These are phyloP conservation scores for Linum usitatissimum DNA, from an alignment of 345 rosid genomes.

Conservation along the genomic window DNA sequence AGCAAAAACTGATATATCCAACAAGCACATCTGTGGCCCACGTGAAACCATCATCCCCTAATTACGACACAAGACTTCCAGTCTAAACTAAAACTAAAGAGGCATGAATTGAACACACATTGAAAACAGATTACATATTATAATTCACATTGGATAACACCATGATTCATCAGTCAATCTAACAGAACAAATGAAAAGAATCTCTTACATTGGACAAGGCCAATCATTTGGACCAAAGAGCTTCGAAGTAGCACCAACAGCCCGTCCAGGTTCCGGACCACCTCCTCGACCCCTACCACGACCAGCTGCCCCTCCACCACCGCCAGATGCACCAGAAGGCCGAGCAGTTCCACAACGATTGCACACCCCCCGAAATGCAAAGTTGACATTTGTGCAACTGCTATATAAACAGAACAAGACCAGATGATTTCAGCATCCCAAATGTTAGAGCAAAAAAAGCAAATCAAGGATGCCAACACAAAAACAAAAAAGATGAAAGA, in stretches of 20 bases:
- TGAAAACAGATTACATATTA: background rate
- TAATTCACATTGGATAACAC: background rate
- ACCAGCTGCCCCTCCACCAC: slow-evolving; percentile 62
- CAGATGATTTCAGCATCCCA: slow-evolving; percentile 6
- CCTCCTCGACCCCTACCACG: slow-evolving; percentile 79
- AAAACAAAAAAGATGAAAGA: slow-evolving; percentile 59
- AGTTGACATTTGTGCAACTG: slow-evolving; percentile 96
- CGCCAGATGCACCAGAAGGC: slow-evolving; percentile 77
- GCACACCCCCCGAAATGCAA: slow-evolving; percentile 96
- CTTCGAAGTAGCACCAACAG: slow-evolving; percentile 51
- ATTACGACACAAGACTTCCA: background rate
- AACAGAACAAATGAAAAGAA: background rate
- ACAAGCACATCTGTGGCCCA: too few species aligned
- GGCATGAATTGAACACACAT: background rate
- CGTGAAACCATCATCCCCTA: too few species aligned
- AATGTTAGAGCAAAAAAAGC: slow-evolving; percentile 4
- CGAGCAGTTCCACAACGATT: slow-evolving; percentile 94
- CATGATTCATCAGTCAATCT: background rate
- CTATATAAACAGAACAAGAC: slow-evolving; percentile 27
- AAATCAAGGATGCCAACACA: slow-evolving; percentile 15
- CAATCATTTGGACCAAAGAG: slow-evolving; percentile 99
- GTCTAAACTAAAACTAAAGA: background rate
- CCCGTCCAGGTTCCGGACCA: slow-evolving; percentile 46
- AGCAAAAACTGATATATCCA: too few species aligned
- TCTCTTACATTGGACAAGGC: slow-evolving; percentile 96